Evolutionary conservation across 1,284 basidiomycete genomes (phyloP).

Genomic region (Cutaneotrichosporon sp.): DNA sequence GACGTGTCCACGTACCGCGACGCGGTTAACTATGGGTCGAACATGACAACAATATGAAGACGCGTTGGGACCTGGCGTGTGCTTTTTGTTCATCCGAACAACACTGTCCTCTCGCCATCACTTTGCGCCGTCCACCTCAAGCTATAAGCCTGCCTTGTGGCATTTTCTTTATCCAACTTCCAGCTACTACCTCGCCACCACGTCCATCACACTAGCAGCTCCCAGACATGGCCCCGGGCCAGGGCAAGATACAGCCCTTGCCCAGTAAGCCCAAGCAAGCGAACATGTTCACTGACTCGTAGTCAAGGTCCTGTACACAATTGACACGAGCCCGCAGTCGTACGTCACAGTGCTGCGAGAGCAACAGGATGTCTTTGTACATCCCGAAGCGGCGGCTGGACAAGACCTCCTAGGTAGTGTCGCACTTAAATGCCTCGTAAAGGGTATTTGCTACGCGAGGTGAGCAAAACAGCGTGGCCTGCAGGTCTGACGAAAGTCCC

Average conservation of each 20-base stretch:
- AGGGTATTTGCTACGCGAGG: slow-evolving; percentile 44
- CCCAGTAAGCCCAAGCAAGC: slow-evolving; percentile 27
- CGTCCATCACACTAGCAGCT: no score
- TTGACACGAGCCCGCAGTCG: slow-evolving; percentile 37
- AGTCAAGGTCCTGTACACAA: slow-evolving; percentile 45
- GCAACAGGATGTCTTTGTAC: slow-evolving; percentile 38
- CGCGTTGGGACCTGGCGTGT: no score
- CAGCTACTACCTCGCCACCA: no score
- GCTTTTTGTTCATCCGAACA: no score
- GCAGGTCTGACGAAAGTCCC: slow-evolving; percentile 22
- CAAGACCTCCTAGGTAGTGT: slow-evolving; percentile 28
- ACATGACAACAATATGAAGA: no score
- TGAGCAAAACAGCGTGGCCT: slow-evolving; percentile 8
- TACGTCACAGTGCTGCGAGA: slow-evolving; percentile 38
- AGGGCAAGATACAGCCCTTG: slow-evolving; percentile 39
- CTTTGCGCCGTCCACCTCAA: no score
- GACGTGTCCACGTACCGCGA: no score
- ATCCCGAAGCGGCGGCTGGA: slow-evolving; percentile 16
- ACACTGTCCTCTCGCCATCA: no score
- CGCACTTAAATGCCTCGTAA: slow-evolving; percentile 32
- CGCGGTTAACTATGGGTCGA: no score
- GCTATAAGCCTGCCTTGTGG: no score
- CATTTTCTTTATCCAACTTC: no score
- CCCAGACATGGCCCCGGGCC: slow-evolving; percentile 34
- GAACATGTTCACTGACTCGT: neutral